Base-by-base conservation (phyloP, 1,284 basidiomycete species). In the Porogramme epimiltina region DNA sequence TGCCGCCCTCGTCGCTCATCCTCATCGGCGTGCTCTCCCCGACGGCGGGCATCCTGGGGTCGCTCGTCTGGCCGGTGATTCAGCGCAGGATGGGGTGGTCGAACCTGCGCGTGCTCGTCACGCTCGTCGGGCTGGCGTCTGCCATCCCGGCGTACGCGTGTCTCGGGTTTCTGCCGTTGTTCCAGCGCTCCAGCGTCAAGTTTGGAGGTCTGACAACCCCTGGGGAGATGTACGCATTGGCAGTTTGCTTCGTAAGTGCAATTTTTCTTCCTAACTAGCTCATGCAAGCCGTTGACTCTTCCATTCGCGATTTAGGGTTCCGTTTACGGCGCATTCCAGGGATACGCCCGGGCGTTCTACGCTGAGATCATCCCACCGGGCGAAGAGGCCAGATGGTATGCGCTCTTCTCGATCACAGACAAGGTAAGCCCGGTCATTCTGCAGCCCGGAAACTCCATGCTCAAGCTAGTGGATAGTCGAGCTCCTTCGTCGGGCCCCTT, bases 401-500 rank as follows among this genome's bases (percentile, higher is more conserved):
- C 83, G 2, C 71, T 95, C 22, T 96, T 89, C 69, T 89, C 89
- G 5, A 92, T 96, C 60, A 95, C 93, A 0, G 91, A 92, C 73
- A 93, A 93, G 76, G 87, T 82, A 59, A 2, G 72, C 60, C 16
- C 37, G 45, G 24, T 11, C 25, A 11, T 16, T 11, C 8, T 37
- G 9, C 34, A 37, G 9, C 10, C 5, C 34, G 5, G 8, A 9
- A 6, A n/a, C 34, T 6, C 34, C 16, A 37, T 37, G n/a, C 45
- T 46, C 15, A 45, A 37, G 13, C 5, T n/a, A 9, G 9, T 3
- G 4, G 10, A 15, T 70, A 92, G 84, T 92, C 90, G 15, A 87
- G 85, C 51, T 93, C 90, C 9, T 96, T 95, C 68, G 70, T 96
- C n/a, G 93, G 93, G 0, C 93, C 93, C 2, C 75, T 93, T 3